phyloP scores from a whole-genome alignment of 169 alveolate species.

The Plasmodium sp. region DNA sequence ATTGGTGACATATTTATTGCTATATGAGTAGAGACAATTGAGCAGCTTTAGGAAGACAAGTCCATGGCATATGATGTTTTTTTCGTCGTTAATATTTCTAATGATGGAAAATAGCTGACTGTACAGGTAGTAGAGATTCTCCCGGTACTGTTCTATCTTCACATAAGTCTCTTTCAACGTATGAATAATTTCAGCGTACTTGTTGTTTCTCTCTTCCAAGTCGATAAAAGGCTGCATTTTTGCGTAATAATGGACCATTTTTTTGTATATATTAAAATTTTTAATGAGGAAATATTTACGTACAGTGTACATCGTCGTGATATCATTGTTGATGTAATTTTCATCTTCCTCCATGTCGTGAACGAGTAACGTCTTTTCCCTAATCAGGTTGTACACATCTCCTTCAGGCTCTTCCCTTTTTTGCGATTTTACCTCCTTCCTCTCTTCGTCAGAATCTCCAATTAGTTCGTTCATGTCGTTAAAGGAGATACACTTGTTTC shows the following conservation, averaged over 20 bases:
- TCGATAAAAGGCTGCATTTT: conserved; percentile 22
- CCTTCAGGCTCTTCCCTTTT: background rate
- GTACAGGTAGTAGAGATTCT: conserved; percentile 29
- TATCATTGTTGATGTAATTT: background rate
- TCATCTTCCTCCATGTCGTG: conserved; percentile 4
- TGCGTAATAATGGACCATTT: conserved; percentile 16
- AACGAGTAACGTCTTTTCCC: conserved; percentile 11
- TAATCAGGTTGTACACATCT: conserved; percentile 19
- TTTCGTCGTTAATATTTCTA: conserved; percentile 54
- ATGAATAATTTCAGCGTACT: conserved; percentile 11
- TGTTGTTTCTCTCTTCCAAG: conserved; percentile 18
- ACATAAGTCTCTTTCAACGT: conserved; percentile 19
- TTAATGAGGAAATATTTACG: conserved; percentile 10
- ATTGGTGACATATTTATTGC: conserved; percentile 29
- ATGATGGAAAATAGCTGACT: conserved; percentile 43
- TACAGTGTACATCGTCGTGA: conserved; percentile 14
- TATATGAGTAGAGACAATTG: conserved; percentile 42
- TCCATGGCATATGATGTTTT: conserved; percentile 58
- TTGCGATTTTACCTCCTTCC: background rate
- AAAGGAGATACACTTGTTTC: background rate
- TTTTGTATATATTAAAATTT: conserved; percentile 46
- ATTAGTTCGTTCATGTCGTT: conserved; percentile 13
- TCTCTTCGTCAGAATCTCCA: background rate
- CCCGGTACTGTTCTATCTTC: conserved; percentile 25
- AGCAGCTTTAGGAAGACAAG: conserved; percentile 17